Evolutionary conservation across 1,139 yeast genomes (phyloP), one percentile per base, ranked within the genome.

Genomic region (Scheffersomyces illinoinensis): DNA sequence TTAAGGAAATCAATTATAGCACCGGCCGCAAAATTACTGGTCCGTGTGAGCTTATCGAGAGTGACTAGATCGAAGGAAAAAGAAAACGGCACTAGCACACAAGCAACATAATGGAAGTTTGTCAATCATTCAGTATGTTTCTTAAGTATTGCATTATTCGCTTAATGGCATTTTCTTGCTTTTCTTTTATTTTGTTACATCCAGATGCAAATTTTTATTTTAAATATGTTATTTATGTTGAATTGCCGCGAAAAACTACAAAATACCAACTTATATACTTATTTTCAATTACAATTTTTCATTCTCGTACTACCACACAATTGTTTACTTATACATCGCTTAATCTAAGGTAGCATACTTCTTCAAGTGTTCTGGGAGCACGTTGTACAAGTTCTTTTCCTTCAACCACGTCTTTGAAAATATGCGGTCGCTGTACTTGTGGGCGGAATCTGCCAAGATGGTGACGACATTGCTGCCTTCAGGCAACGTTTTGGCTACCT

Each of bases 401-500:
- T 89, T 79, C 58, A 93, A 81, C 97, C 97, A 93, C 58, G 78
- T 77, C 70, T 85, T 83, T 63, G 93, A 87, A 75, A 93, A 93
- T 56, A 92, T 78, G 57, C 96, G 79, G 64, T 90, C 93, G 33
- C 92, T 87, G 69, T 93, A 93, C 68, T 93, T 90, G 72, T 92
- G 97, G 47, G 96, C 97, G 33, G 93, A 87, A 71, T 93, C 98
- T 58, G 96, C 90, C 65, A 93, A 78, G 19, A 93, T 82, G 0
- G 98, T 93, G 50, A 91, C 97, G 23, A 93, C 89, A 61, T 91
- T 93, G 52, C 91, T 79, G 18, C 89, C 91, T 63, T 89, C 91
- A 2, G 97, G 97, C 57, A 92, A 82, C n/a, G 77, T 71, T 70
- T 86, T 75, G 4, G 96, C 96, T 24, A 90, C 85, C 68, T 88